Conservation (phyloP, 371 early-diverging fungal genomes). For the Caulochytrium protostelioides region DNA sequence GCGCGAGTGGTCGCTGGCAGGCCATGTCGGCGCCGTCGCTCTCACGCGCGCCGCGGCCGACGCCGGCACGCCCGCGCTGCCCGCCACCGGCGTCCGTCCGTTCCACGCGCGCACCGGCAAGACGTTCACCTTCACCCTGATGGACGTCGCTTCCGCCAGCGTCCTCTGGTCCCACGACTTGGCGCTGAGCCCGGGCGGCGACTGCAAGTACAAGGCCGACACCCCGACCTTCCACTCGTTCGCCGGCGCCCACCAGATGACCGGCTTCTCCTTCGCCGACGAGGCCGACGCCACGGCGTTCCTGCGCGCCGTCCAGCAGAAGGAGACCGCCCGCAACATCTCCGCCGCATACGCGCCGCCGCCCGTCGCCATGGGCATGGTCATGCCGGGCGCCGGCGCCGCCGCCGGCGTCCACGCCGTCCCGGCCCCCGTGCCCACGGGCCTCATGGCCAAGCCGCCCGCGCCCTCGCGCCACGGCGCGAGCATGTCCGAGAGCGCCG, state of each 20-base stretch:
- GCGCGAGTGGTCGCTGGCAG: constrained; percentile 44
- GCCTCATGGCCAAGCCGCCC: not conserved
- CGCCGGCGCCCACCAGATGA: constrained; percentile 37
- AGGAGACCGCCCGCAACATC: constrained; percentile 1
- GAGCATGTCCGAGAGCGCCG: too few species aligned
- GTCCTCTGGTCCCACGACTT: constrained; percentile 67
- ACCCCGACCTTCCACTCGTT: constrained; percentile 64
- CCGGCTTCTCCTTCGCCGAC: constrained; percentile 70
- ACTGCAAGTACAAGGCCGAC: constrained; percentile 49
- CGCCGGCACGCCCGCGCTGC: too few species aligned
- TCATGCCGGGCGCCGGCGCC: not conserved
- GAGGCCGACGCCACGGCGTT: constrained; percentile 57
- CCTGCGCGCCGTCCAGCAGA: constrained; percentile 30
- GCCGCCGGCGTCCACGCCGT: not conserved
- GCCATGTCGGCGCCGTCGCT: constrained; percentile 51
- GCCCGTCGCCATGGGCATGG: not conserved
- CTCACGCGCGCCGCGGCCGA: too few species aligned
- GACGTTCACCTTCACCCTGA: too few species aligned
- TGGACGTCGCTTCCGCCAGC: too few species aligned
- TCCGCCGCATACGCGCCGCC: not conserved
- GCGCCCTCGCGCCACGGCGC: not conserved
- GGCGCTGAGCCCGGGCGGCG: too few species aligned
- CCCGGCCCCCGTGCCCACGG: constrained; percentile 1
- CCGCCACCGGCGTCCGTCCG: too few species aligned
- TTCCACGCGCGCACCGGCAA: too few species aligned